Percentiles rank a stretch among this genome's conserved stretches.
Conservation (phyloP, 495 filamentous ascomycete species). For the Corynascus novoguineensis region DNA sequence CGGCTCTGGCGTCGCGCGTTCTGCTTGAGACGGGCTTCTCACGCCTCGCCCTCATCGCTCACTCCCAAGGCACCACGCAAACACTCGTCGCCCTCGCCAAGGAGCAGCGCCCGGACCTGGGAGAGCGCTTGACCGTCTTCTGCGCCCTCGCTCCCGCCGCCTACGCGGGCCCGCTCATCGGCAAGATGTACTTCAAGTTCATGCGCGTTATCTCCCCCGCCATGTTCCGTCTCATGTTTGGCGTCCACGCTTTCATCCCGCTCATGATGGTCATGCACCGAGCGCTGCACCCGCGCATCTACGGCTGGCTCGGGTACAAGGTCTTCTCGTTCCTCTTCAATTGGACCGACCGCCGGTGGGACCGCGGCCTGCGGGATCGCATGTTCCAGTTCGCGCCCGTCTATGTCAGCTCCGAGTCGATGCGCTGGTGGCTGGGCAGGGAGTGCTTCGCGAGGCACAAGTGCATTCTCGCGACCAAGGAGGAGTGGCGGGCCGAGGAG, state of each 20-base stretch:
- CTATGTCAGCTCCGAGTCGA: conserved; percentile 82
- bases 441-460: conserved; percentile 89
- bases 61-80: conserved; percentile 90
- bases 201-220: conserved; percentile 72
- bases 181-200: conserved; percentile 87
- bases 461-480: conserved; percentile 78
- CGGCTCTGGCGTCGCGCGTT: conserved; percentile 79
- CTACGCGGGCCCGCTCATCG: conserved; percentile 82
- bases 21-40: conserved; percentile 76
- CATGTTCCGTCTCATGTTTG: conserved; percentile 79
- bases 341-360: conserved; percentile 86
- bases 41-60: conserved; percentile 76
- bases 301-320: conserved; percentile 81
- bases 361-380: conserved; percentile 68
- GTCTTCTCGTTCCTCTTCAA: conserved; percentile 88
- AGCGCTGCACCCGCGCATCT: conserved; percentile 57
- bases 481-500: conserved; percentile 60
- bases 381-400: conserved; percentile 92
- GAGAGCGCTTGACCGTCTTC: conserved; percentile 80
- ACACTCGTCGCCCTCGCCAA: conserved; percentile 87
- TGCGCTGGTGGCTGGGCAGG: conserved; percentile 93
- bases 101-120: conserved; percentile 85
- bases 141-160: conserved; percentile 89
- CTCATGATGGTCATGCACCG: conserved; percentile 85
- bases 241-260: conserved; percentile 92